phyloP scores from a whole-genome alignment of 306 rosid species.

The Alnus glutinosa region DNA sequence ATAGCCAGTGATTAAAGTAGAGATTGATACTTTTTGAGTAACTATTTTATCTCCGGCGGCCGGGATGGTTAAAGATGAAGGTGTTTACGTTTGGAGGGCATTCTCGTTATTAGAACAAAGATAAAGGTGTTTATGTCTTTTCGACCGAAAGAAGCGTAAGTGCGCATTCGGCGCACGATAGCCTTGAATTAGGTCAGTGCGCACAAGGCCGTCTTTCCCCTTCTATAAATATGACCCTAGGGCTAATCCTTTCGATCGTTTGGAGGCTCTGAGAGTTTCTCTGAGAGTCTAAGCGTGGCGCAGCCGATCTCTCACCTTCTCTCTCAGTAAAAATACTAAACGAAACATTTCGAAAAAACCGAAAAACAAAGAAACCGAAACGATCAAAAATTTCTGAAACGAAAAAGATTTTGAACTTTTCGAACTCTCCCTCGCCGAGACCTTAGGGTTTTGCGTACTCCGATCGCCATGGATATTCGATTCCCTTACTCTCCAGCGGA shows the following conservation, averaged over 20 bases:
- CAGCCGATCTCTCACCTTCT: slow-evolving; percentile 28
- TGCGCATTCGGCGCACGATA: slow-evolving; percentile 35
- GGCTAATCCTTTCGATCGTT: rapidly evolving
- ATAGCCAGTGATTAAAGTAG: too few relatives aligned
- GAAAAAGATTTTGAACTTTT: slow-evolving; percentile 11
- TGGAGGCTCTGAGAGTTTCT: slow-evolving; percentile 34
- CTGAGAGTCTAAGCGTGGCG: neutral
- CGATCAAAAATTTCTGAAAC: neutral
- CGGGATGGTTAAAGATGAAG: too few relatives aligned
- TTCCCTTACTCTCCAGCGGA: slow-evolving; percentile 97
- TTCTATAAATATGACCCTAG: slow-evolving; percentile 63
- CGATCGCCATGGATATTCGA: slow-evolving; percentile 85
- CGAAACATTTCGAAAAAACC: neutral
- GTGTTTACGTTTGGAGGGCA: too few relatives aligned
- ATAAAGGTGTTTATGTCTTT: slow-evolving; percentile 21
- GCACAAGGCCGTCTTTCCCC: neutral
- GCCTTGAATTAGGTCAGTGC: neutral
- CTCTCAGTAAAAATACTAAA: neutral
- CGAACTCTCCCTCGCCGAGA: slow-evolving; percentile 24
- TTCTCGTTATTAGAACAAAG: neutral
- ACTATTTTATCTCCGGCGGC: too few relatives aligned
- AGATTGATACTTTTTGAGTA: too few relatives aligned
- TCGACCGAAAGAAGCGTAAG: neutral
- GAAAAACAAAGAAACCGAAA: neutral
- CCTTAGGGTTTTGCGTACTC: slow-evolving; percentile 27